Base-by-base conservation (phyloP, 805 yeast species). In the Starmerella geochares region DNA sequence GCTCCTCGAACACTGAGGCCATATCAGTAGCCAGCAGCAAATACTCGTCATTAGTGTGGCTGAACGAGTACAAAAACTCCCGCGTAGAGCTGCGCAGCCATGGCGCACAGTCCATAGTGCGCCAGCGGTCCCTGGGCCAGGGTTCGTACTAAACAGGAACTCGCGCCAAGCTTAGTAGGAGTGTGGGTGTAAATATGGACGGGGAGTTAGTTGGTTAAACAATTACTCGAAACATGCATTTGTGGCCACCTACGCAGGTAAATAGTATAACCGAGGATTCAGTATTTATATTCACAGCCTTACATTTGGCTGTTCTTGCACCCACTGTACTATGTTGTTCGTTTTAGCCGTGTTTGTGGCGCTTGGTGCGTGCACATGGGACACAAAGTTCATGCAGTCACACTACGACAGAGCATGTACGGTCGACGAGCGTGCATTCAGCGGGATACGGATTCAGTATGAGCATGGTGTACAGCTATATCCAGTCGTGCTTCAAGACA, bases 401-500 rank as follows among this genome's bases (percentile, higher is more conserved):
- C 35, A 31, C n/a, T 41, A 43, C 39, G 50, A 48, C 37, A 11
- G 8, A 17, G 3, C 41, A 36, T 53, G 55, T 37, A 21, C 27
- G 13, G 23, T 53, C 9, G 45, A 50, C 32, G 45, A 21, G 10
- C 46, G 55, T 3, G 44, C 53, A 7, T 53, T 27, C 35, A 38
- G 51, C 7, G 55, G 55, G 11, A 16, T 47, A 1, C 51, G 51
- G 7, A 33, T 53, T 14, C 24, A 49, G 36, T 44, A 47, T 17
- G 55, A 50, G 17, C 45, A 43, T 13, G 32, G 23, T 8, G 16
- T 45, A 16, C 16, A 13, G 10, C 14, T 44, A 3, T 29, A 27
- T 20, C 23, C 53, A 2, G 4, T 14, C 16, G 17, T n/a, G 25
- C n/a, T 25, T 11, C 16, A 10, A 6, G 28, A 19, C 29, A 38